Conservation (phyloP, 164 flowering plant genomes). For the Dillenia suffruticosa region DNA sequence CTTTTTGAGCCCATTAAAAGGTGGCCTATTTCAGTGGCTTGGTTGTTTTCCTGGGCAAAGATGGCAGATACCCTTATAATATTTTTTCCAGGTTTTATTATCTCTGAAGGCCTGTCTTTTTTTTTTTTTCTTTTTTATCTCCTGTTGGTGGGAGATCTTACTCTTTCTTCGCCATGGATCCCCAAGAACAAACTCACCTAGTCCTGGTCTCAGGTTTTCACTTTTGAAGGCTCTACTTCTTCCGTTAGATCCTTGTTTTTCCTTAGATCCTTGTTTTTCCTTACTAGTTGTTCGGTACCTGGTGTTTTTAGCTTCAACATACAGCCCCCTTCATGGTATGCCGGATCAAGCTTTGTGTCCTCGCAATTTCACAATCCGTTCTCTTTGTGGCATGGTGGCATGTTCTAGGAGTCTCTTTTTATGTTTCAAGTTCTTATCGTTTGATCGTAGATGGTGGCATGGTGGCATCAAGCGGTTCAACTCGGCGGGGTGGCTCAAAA, state of each 20-base stretch:
- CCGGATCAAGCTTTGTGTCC: too few species aligned
- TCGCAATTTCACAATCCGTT: too few species aligned
- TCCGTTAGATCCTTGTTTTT: too few species aligned
- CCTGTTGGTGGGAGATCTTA: slow-evolving; percentile 16
- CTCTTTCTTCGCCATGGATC: slow-evolving; percentile 31
- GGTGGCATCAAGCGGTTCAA: slow-evolving; percentile 16
- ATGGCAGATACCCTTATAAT: slow-evolving; percentile 14
- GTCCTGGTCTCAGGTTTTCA: slow-evolving; percentile 15
- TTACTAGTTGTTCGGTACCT: too few species aligned
- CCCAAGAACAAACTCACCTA: slow-evolving; percentile 25
- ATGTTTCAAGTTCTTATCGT: too few species aligned
- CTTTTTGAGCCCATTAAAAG: slow-evolving; percentile 21
- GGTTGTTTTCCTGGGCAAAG: slow-evolving; percentile 39
- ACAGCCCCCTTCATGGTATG: too few species aligned
- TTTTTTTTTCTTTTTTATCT: slow-evolving; percentile 8
- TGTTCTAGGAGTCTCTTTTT: too few species aligned
- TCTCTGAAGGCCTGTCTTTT: slow-evolving; percentile 22
- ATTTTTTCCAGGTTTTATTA: slow-evolving; percentile 39
- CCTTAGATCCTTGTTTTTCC: too few species aligned
- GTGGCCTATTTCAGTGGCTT: slow-evolving; percentile 14
- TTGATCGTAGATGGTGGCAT: background rate
- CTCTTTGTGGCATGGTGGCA: too few species aligned
- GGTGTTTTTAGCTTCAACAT: too few species aligned
- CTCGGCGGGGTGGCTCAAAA: slow-evolving; percentile 11
- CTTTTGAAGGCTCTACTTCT: background rate